phyloP scores from a whole-genome alignment of 495 filamentous ascomycete genomes.

The Choiromyces venosus region DNA sequence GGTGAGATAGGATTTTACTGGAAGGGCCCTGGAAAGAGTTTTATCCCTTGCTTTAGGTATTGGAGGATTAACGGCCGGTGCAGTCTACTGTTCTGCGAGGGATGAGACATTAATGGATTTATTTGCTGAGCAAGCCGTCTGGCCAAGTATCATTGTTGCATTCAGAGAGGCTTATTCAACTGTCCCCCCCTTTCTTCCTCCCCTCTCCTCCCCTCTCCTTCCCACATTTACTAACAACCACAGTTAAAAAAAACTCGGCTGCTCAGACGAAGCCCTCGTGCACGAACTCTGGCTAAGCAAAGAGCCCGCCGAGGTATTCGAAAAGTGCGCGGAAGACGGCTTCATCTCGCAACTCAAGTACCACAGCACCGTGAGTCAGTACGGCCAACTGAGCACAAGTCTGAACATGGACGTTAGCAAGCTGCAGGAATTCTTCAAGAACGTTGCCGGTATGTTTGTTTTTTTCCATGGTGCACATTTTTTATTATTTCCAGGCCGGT shows the following conservation, averaged over 20 bases:
- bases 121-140: conserved; percentile 21
- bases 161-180: conserved; percentile 23
- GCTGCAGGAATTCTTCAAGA: conserved; percentile 22
- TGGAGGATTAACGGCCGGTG: conserved; percentile 12
- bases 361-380: conserved; percentile 18
- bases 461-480: no score
- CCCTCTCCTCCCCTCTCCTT: background rate
- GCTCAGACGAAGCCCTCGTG: conserved; percentile 20
- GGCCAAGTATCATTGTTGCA: conserved; percentile 23
- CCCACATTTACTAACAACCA: no score
- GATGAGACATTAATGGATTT: conserved; percentile 24
- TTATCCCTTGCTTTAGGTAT: conserved; percentile 12
- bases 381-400: conserved; percentile 20
- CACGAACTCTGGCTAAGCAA: conserved; percentile 26
- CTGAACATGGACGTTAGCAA: conserved; percentile 10
- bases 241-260: conserved; percentile 20
- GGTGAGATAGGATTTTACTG: background rate
- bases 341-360: conserved; percentile 20
- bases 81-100: conserved; percentile 17
- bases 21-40: conserved; percentile 9
- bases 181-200: no score
- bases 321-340: conserved; percentile 21
- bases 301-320: conserved; percentile 22
- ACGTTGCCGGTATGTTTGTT: conserved; percentile 9
- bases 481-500: background rate